Evolutionary conservation across 2,329 filamentous ascomycete species (phyloP).

Genomic region (Ophiostoma sp.): DNA sequence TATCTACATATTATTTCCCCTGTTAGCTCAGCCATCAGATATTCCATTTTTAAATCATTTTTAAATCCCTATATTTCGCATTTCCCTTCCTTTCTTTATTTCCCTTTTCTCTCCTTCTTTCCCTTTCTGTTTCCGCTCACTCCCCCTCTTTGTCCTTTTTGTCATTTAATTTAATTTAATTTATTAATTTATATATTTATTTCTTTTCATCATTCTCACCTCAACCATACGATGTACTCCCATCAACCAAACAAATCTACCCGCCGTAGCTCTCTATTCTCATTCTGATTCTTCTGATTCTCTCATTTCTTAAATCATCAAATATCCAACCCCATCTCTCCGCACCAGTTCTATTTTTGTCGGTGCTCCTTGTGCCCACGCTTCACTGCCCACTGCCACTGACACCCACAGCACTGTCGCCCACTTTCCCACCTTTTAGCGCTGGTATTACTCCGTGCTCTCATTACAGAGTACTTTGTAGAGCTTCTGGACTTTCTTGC

Average conservation of each 20-base stretch:
- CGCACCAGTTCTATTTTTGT: conserved; percentile 10
- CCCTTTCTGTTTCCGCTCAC: background rate
- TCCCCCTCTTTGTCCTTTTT: background rate
- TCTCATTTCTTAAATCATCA: too few species aligned
- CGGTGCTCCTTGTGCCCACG: conserved; percentile 8
- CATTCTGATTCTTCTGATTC: too few species aligned
- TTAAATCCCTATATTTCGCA: background rate
- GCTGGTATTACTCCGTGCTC: too few species aligned
- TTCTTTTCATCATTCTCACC: background rate
- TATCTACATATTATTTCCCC: background rate
- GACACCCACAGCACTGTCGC: background rate
- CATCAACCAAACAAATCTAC: background rate
- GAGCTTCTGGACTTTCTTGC: background rate
- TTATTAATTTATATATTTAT: background rate
- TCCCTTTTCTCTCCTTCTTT: background rate
- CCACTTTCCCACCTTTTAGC: background rate
- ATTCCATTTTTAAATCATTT: background rate
- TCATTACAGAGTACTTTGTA: too few species aligned
- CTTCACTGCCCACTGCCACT: background rate
- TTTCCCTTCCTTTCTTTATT: background rate
- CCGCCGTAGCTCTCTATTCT: too few species aligned
- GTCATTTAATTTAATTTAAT: background rate
- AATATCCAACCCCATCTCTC: background rate
- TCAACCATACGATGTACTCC: too few species aligned
- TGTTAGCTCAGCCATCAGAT: conserved; percentile 1